These are phyloP conservation scores for Talaromyces liani DNA, from an alignment of 495 filamentous ascomycete species.

Conservation along the genomic window DNA sequence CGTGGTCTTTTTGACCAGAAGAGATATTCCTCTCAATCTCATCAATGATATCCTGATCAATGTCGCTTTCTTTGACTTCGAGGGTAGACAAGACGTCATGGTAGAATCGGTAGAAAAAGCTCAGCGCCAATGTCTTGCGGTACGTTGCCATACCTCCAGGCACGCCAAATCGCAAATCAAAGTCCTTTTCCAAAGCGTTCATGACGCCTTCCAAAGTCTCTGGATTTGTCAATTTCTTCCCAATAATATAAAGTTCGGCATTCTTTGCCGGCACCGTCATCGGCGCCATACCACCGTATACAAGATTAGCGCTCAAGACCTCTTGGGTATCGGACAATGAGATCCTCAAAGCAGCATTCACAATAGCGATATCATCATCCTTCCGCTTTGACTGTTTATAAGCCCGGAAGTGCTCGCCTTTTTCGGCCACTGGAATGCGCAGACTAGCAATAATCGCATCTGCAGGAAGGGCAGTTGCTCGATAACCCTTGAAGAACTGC, in stretches of 20 bases:
- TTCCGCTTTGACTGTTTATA: constrained; percentile 96
- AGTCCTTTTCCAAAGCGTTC: constrained; percentile 79
- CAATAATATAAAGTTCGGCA: constrained; percentile 59
- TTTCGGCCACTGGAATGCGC: constrained; percentile 70
- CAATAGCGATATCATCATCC: constrained; percentile 96
- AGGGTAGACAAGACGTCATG: constrained; percentile 49
- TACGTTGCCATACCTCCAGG: constrained; percentile 97
- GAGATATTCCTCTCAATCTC: constrained; percentile 59
- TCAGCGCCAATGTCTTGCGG: constrained; percentile 76
- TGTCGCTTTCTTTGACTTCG: constrained; percentile 28
- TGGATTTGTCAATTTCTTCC: constrained; percentile 72
- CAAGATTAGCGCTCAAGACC: constrained; percentile 65
- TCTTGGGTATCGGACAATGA: constrained; percentile 54
- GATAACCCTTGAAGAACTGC: constrained; percentile 87
- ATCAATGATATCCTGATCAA: constrained; percentile 45
- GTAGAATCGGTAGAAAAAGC: constrained; percentile 32
- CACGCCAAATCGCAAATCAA: constrained; percentile 76
- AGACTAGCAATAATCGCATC: constrained; percentile 82
- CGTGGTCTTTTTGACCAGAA: constrained; percentile 48
- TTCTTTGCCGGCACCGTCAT: constrained; percentile 77
- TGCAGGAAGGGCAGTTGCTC: constrained; percentile 71
- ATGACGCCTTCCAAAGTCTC: constrained; percentile 80
- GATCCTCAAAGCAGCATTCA: constrained; percentile 74
- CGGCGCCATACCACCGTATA: constrained; percentile 89
- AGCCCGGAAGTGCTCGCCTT: constrained; percentile 63